A percentile compares a stretch with the other conserved stretches of the same genome.
These are phyloP conservation scores for Dactylellina cionopaga DNA, from an alignment of 2,329 filamentous ascomycete genomes.

Conservation along the genomic window DNA sequence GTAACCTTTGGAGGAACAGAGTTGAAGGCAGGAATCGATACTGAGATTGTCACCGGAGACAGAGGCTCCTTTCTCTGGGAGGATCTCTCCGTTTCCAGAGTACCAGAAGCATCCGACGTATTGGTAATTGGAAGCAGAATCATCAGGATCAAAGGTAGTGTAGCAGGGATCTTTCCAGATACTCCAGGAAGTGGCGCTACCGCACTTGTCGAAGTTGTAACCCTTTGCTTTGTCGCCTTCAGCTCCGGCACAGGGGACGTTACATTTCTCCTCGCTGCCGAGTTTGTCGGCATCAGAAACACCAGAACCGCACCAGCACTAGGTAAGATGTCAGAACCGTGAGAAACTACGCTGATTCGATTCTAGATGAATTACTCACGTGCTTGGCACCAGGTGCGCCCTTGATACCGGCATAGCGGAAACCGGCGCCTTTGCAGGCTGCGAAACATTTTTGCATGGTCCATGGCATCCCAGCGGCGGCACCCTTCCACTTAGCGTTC, in stretches of 20 bases:
- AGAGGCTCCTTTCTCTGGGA: not conserved
- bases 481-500: no score
- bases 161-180: conserved; percentile 17
- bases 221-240: not conserved
- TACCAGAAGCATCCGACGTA: conserved; percentile 11
- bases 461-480: not conserved
- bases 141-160: not conserved
- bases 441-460: conserved; percentile 18
- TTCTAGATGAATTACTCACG: no score
- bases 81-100: not conserved
- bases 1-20: conserved; percentile 5
- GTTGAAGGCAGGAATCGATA: conserved; percentile 12
- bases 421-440: conserved; percentile 17
- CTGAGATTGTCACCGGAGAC: conserved; percentile 28
- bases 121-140: conserved; percentile 5
- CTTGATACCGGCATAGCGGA: conserved; percentile 32
- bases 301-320: conserved; percentile 24
- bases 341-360: no score
- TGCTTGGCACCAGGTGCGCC: not conserved
- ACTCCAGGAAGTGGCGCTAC: conserved; percentile 1
- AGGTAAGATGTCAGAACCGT: not conserved
- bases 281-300: not conserved
- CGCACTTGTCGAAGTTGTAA: conserved; percentile 2
- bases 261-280: not conserved
- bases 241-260: not conserved